These are phyloP conservation scores for Penicillium sp. DNA, from an alignment of 2,329 filamentous ascomycete genomes.

Conservation along the genomic window DNA sequence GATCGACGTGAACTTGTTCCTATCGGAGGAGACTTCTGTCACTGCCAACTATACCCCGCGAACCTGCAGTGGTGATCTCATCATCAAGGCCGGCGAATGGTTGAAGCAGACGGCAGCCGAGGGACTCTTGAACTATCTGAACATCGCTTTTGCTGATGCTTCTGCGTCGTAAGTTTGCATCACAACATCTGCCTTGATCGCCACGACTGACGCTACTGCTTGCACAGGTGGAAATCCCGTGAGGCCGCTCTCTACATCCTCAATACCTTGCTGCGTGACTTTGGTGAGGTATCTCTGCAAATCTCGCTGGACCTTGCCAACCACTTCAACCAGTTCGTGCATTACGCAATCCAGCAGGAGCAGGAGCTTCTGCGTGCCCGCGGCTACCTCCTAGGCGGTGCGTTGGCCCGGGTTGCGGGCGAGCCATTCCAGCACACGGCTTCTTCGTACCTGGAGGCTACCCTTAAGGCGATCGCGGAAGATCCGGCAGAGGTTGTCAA, in stretches of 20 bases:
- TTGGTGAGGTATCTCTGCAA: constrained; percentile 70
- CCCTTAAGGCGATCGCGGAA: constrained; percentile 69
- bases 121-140: constrained; percentile 73
- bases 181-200: not conserved
- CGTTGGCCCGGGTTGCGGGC: constrained; percentile 67
- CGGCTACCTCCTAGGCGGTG: constrained; percentile 81
- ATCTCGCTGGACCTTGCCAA: constrained; percentile 68
- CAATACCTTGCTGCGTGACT: constrained; percentile 78
- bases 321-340: constrained; percentile 76
- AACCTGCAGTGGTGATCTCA: constrained; percentile 84
- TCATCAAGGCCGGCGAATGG: constrained; percentile 93
- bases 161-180: constrained; percentile 35
- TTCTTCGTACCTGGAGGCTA: constrained; percentile 50
- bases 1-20: constrained; percentile 90
- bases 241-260: constrained; percentile 83
- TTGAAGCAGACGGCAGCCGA: constrained; percentile 71
- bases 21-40: constrained; percentile 91
- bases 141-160: constrained; percentile 62
- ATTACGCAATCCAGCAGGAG: constrained; percentile 67
- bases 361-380: constrained; percentile 79
- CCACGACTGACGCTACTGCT: constrained; percentile 6
- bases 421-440: constrained; percentile 49
- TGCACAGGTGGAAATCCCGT: constrained; percentile 60
- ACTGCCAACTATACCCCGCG: constrained; percentile 95
- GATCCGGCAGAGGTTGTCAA: constrained; percentile 86